These are phyloP conservation scores for Trypanosoma scelopori DNA, from an alignment of 208 protist species.

Conservation along the genomic window DNA sequence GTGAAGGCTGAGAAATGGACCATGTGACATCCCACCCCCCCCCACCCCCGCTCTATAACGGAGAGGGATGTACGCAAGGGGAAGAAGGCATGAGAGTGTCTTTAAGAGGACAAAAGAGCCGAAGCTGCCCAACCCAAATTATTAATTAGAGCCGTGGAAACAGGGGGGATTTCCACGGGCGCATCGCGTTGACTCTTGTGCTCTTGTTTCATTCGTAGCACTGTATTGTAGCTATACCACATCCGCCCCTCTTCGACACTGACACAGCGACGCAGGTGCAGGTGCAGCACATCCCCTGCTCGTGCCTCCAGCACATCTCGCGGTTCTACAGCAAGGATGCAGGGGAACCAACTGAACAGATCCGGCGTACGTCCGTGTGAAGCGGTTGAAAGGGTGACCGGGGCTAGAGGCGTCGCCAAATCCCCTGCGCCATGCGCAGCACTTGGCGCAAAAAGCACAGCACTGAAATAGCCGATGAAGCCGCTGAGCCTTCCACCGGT, in stretches of 20 bases:
- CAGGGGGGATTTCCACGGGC: not conserved
- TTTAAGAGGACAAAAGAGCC: constrained; percentile 28
- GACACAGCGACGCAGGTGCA: constrained; percentile 45
- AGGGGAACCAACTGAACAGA: constrained; percentile 91
- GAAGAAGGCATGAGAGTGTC: not conserved
- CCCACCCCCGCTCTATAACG: too few species aligned
- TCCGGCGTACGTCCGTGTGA: constrained; percentile 39
- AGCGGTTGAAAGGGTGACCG: constrained; percentile 26
- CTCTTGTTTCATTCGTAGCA: not conserved
- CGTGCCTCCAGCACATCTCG: constrained; percentile 37
- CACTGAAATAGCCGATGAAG: constrained; percentile 72
- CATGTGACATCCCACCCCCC: too few species aligned
- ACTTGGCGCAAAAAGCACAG: constrained; percentile 48
- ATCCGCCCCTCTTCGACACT: constrained; percentile 31
- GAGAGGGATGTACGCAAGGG: too few species aligned
- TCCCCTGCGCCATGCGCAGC: constrained; percentile 12
- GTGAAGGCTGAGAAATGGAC: too few species aligned
- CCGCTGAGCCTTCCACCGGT: constrained; percentile 51
- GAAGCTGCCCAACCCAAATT: constrained; percentile 65
- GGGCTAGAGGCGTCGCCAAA: not conserved
- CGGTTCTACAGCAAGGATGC: constrained; percentile 63
- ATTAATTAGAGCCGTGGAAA: constrained; percentile 42
- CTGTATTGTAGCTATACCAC: constrained; percentile 71
- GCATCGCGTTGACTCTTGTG: too few species aligned
- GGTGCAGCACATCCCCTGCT: constrained; percentile 22